These are phyloP conservation scores for Wallacemonas collosoma DNA, from an alignment of 208 protist species.

Conservation along the genomic window DNA sequence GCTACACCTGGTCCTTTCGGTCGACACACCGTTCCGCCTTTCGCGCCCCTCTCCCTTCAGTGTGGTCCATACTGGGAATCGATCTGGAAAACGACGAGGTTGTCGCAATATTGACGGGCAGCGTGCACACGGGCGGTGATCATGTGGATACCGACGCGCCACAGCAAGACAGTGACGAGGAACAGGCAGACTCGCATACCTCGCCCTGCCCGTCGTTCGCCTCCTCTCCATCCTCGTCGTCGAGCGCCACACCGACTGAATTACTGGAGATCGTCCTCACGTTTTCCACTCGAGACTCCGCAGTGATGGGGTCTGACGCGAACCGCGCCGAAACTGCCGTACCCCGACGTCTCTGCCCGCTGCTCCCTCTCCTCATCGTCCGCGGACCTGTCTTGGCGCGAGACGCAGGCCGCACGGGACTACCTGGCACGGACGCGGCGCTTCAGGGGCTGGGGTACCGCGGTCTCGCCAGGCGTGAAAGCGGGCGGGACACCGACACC, in stretches of 20 bases:
- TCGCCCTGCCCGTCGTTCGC: background rate
- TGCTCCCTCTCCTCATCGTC: background rate
- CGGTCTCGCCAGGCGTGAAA: background rate
- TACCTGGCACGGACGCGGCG: slow-evolving; percentile 2
- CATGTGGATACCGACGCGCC: no score
- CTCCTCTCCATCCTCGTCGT: background rate
- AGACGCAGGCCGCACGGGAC: background rate
- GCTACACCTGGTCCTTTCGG: no score
- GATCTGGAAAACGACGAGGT: no score
- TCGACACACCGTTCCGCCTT: no score
- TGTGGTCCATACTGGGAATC: no score
- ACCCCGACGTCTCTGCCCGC: background rate
- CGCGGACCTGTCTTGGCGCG: background rate
- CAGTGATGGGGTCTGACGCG: no score
- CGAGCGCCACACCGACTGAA: background rate
- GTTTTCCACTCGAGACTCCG: background rate
- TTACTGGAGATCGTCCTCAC: background rate
- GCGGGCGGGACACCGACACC: background rate
- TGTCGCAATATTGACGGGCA: no score
- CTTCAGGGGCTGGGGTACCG: background rate
- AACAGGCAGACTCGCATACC: background rate
- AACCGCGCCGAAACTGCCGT: no score
- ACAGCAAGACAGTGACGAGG: background rate
- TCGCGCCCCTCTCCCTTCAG: no score
- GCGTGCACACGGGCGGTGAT: no score